Base-by-base conservation (phyloP, 2,329 filamentous ascomycete species). In the Colletotrichum coccodes region DNA sequence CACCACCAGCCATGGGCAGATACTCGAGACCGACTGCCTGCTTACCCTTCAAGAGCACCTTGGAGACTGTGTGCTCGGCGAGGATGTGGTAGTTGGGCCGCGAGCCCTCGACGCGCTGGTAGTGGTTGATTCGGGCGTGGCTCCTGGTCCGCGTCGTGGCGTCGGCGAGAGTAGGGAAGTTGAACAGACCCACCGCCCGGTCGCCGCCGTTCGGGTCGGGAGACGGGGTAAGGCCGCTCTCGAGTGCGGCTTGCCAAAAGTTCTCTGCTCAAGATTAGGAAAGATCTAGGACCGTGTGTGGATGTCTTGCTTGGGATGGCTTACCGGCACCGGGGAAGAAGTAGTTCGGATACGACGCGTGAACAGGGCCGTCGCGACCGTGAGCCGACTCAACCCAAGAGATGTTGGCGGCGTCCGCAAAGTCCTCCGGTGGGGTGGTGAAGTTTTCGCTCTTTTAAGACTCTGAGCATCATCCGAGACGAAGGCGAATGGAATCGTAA, bases 41-140 rank as follows among this genome's bases (percentile, higher is more conserved):
- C 40, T 83, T 87, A 4, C 82, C 80, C 2, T 86, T 80, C 59
- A 90, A 87, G 2, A 90, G 67, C 0, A 91, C 82, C 3, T 83
- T 84, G 2, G 84, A 78, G 1, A 92, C 88, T 64, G 86, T 86
- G 2, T 85, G 83, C 72, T 90, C 83, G 0, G 85, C 80, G 0
- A 92, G 79, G 5, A 92, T 80, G 64, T 91, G 86, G 2, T 92
- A 83, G 64, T 90, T 90, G 0, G 86, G 83, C 53, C 88, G 82
- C 2, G 84, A 77, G 1, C 70, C 72, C 4, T 71, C 71, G 36
- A 78, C 76, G 16, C 72, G 67, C 8, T 73, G 74, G 58, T 76
- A 78, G 53, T 77, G 76, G 46, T 75, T 75, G 18, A 73, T 64
- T 40, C 72, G 72, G 6, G 75, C 75, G 61, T 76, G 71, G 59